Conservation (phyloP, 345 rosid species). For the Populus simonii region DNA sequence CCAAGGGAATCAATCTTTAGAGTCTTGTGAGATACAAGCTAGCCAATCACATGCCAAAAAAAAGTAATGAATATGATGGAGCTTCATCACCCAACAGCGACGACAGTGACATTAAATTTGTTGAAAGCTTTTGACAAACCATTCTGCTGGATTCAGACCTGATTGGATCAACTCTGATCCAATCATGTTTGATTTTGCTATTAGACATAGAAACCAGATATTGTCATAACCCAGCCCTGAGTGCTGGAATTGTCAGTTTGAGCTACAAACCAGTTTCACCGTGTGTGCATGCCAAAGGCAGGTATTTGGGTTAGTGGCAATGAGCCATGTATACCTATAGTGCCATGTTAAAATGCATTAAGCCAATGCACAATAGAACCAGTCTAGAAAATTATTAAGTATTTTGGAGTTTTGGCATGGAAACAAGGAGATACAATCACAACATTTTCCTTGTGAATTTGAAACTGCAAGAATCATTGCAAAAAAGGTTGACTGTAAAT, state of each 20-base stretch:
- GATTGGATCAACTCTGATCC: background rate
- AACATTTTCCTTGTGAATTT: background rate
- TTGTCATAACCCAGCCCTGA: background rate
- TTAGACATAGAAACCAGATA: background rate
- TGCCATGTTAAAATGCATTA: background rate
- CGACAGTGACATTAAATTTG: background rate
- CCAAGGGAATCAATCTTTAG: background rate
- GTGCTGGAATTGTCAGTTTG: background rate
- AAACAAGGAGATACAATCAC: conserved; percentile 3
- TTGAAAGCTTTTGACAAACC: background rate
- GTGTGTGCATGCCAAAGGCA: background rate
- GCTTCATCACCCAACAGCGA: background rate
- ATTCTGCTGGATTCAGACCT: background rate
- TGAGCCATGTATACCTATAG: background rate
- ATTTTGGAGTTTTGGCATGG: background rate
- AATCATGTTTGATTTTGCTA: background rate
- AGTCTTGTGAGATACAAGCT: background rate
- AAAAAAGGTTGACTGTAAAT: conserved; percentile 10
- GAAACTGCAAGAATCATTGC: conserved; percentile 1
- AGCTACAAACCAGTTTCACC: background rate
- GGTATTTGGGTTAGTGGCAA: background rate
- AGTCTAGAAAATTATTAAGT: background rate
- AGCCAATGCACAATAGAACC: background rate
- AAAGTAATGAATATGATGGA: background rate
- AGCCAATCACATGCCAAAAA: background rate